phyloP scores from a whole-genome alignment of 345 rosid species.

The Mangifera indica region DNA sequence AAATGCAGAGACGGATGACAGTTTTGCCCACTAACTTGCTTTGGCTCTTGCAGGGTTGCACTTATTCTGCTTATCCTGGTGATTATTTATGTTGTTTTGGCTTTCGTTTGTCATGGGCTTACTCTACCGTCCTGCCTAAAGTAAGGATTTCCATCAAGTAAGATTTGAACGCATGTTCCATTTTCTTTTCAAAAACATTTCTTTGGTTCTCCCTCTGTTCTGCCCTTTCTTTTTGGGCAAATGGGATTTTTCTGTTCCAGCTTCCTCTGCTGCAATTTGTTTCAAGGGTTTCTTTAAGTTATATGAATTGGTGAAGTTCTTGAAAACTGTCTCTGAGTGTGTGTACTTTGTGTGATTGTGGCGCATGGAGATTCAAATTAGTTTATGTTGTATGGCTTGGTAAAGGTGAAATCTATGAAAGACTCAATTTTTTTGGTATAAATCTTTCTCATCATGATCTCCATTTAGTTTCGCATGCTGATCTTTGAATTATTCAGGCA shows the following conservation, averaged over 20 bases:
- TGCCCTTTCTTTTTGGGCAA: slow-evolving; percentile 3
- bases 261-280: slow-evolving; percentile 2
- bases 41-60: slow-evolving; percentile 54
- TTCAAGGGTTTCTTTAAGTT: slow-evolving; percentile 16
- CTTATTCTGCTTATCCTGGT: slow-evolving; percentile 56
- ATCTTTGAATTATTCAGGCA: background rate
- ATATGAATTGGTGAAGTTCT: slow-evolving; percentile 17
- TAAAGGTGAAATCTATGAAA: background rate
- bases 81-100: slow-evolving; percentile 67
- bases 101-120: slow-evolving; percentile 78
- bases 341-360: slow-evolving; percentile 7
- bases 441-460: background rate
- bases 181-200: background rate
- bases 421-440: background rate
- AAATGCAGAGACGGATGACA: slow-evolving; percentile 1
- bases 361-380: slow-evolving; percentile 17
- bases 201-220: no score
- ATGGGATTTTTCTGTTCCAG: slow-evolving; percentile 13
- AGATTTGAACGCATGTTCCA: slow-evolving; percentile 14
- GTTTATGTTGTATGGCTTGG: slow-evolving; percentile 15
- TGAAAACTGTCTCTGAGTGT: background rate
- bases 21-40: slow-evolving; percentile 20
- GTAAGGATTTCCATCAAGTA: slow-evolving; percentile 31
- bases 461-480: background rate
- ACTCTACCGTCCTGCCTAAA: slow-evolving; percentile 72